Percentiles rank a stretch among this genome's conserved stretches.
Evolutionary conservation across 2,329 filamentous ascomycete genomes (phyloP).

Genomic region (Fusarium sp.): DNA sequence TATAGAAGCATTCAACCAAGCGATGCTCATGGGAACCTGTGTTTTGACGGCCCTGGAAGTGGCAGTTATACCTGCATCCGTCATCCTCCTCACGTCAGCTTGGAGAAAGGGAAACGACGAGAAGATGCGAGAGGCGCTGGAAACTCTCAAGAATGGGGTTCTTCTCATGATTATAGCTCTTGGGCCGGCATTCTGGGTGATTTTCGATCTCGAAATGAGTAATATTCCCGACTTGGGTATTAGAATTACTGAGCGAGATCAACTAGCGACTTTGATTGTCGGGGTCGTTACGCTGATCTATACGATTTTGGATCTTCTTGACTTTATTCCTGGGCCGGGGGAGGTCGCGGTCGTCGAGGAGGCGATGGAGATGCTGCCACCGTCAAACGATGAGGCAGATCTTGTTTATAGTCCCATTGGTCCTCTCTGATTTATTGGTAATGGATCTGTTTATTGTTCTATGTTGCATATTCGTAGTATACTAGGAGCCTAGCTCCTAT

Average conservation of each 20-base stretch:
- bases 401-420: too few relatives aligned
- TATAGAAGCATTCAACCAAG: background rate
- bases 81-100: background rate
- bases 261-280: slow-evolving; percentile 16
- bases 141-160: accelerated
- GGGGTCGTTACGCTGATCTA: slow-evolving; percentile 1
- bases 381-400: too few relatives aligned
- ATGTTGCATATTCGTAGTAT: too few relatives aligned
- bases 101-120: background rate
- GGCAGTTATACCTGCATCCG: accelerated
- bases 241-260: slow-evolving; percentile 3
- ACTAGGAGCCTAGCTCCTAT: too few relatives aligned
- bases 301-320: background rate
- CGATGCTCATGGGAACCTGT: background rate
- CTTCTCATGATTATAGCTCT: background rate
- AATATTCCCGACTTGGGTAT: slow-evolving; percentile 9
- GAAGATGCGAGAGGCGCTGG: background rate
- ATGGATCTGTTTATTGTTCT: too few relatives aligned
- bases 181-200: background rate
- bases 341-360: background rate
- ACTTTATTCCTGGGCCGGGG: background rate
- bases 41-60: accelerated
- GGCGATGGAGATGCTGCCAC: background rate
- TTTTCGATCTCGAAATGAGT: background rate
- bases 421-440: too few relatives aligned